Percentiles rank a stretch among this genome's conserved stretches.
Conservation (phyloP, 106 monocot species). For the Platanthera guangdongensis region DNA sequence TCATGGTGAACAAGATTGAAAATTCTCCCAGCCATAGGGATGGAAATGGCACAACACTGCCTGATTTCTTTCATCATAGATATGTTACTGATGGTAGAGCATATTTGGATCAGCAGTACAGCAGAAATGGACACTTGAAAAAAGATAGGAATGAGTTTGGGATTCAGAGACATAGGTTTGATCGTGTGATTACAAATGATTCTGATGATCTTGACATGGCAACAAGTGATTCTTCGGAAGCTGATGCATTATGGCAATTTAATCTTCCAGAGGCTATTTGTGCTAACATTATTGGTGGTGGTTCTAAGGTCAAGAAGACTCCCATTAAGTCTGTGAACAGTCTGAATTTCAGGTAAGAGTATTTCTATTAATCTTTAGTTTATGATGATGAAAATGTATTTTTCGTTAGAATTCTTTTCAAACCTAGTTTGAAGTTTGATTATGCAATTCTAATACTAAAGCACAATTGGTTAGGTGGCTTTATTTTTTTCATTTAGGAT, state of each 20-base stretch:
- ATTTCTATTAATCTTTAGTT: too few species aligned
- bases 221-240: conserved; percentile 89
- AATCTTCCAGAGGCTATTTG: conserved; percentile 31
- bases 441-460: too few species aligned
- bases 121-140: conserved; percentile 23
- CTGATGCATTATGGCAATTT: conserved; percentile 59
- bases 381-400: too few species aligned
- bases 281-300: conserved; percentile 17
- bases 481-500: too few species aligned
- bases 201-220: conserved; percentile 71
- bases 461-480: too few species aligned
- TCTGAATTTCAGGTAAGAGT: conserved; percentile 53
- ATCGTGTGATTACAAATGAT: conserved; percentile 38
- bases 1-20: conserved; percentile 62
- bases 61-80: conserved; percentile 67
- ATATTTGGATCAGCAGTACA: conserved; percentile 25
- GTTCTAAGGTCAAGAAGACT: conserved; percentile 55
- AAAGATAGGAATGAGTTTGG: conserved; percentile 38
- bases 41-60: conserved; percentile 19
- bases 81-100: conserved; percentile 28
- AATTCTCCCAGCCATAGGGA: conserved; percentile 42
- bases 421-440: too few species aligned
- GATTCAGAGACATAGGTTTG: conserved; percentile 30
- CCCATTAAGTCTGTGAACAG: conserved; percentile 39
- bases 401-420: too few species aligned